Evolutionary conservation across 345 rosid species (phyloP).

Genomic region (Dimocarpus longan): DNA sequence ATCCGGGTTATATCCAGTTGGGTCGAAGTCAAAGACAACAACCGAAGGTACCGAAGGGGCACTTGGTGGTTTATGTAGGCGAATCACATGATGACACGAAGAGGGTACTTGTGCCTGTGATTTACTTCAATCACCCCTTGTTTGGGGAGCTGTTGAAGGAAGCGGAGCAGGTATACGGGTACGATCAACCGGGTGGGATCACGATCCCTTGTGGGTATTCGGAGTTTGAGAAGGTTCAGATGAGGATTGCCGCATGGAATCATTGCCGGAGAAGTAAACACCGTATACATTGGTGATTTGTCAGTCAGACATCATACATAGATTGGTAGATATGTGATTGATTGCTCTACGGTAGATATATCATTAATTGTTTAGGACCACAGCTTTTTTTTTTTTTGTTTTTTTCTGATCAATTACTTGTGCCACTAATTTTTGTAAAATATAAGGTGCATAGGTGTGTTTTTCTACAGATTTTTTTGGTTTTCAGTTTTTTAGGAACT

Average conservation of each 20-base stretch:
- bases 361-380: neutral
- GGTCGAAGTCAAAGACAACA: slow-evolving; percentile 35
- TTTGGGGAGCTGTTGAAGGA: slow-evolving; percentile 74
- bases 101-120: slow-evolving; percentile 70
- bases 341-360: neutral
- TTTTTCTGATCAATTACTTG: neutral
- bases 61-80: slow-evolving; percentile 78
- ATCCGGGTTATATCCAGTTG: slow-evolving; percentile 40
- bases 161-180: slow-evolving; percentile 78
- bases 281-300: neutral
- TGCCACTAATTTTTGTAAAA: slow-evolving; percentile 22
- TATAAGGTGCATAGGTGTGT: neutral
- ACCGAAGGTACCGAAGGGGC: slow-evolving; percentile 65
- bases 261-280: slow-evolving; percentile 29
- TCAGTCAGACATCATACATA: neutral
- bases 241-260: slow-evolving; percentile 69
- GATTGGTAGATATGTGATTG: neutral
- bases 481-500: neutral
- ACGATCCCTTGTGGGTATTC: slow-evolving; percentile 74
- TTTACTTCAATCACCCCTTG: slow-evolving; percentile 82
- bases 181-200: slow-evolving; percentile 73
- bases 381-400: neutral
- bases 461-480: neutral
- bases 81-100: slow-evolving; percentile 46
- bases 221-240: slow-evolving; percentile 76